Base-by-base conservation (phyloP, 495 filamentous ascomycete genomes). In the Daldinia bambusicola region DNA sequence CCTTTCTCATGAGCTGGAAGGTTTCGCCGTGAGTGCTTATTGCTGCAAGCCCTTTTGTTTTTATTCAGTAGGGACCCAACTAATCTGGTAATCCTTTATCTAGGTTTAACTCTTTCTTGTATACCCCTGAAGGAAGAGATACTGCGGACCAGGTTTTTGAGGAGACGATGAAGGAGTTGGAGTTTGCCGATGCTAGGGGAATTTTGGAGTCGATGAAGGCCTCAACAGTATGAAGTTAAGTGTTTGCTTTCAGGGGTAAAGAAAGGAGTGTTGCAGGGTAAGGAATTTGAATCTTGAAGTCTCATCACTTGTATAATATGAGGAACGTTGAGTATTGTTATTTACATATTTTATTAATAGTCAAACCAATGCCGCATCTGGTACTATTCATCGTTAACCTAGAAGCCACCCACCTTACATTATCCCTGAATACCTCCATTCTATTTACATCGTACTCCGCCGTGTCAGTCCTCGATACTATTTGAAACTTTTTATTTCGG, bases 81-180 rank as follows among this genome's bases (percentile, higher is more conserved):
- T 67, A 31, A 56, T 20, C n/a, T 53, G 45, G 26, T 43, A 22
- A 38, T 32, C 22, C 12, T 36, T 3, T 26, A 26, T 22, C n/a
- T 13, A 76, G 76, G 14, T 78, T 66, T 38, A 48, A 68, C 13
- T 14, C 55, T 13, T 67, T 70, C 18, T 8, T 76, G 38, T 84
- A 84, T 66, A 82, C 79, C 0, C 66, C 71, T 4, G 80, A 84
- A 55, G 83, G 82, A 0, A 67, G 76, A 65, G 57, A 64, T 30
- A 67, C 80, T 0, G 79, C 66, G 18, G 69, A 84, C 31, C 63
- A 61, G 16, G 20, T 84, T 0, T 86, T 79, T 78, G 55, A 81
- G 14, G 83, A 84, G 64, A 84, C 82, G 10, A 55, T 84, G 71
- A 61, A 67, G 4, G 81, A 84, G 72, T 63, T 84, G 40, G 69